These are phyloP conservation scores for Cladosporium velox DNA, from an alignment of 2,329 filamentous ascomycete genomes.

Conservation along the genomic window DNA sequence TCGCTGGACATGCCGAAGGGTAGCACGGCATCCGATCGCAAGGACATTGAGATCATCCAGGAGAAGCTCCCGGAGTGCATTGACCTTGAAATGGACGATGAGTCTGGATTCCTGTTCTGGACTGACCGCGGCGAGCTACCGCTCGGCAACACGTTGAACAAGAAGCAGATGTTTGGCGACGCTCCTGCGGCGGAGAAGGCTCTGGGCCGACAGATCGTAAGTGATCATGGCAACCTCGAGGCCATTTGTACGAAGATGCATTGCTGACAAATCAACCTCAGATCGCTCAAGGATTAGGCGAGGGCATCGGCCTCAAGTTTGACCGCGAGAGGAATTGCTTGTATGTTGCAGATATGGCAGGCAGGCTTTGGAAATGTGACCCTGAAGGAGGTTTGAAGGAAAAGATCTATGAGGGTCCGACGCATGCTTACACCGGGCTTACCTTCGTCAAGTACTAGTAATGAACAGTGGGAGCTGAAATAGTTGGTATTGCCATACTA, in stretches of 20 bases:
- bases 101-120: slow-evolving; percentile 56
- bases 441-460: slow-evolving; percentile 19
- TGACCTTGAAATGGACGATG: slow-evolving; percentile 58
- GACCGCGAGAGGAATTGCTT: slow-evolving; percentile 17
- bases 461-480: not conserved
- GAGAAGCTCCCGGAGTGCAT: slow-evolving; percentile 57
- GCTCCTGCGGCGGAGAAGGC: slow-evolving; percentile 24
- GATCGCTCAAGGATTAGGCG: slow-evolving; percentile 27
- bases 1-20: slow-evolving; percentile 44
- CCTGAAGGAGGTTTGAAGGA: slow-evolving; percentile 20
- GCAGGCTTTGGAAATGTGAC: slow-evolving; percentile 22
- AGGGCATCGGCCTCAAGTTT: slow-evolving; percentile 23
- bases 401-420: slow-evolving; percentile 21
- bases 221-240: not conserved
- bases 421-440: slow-evolving; percentile 22
- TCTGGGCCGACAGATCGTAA: slow-evolving; percentile 23
- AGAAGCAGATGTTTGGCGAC: slow-evolving; percentile 27
- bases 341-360: slow-evolving; percentile 23
- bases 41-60: slow-evolving; percentile 47
- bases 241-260: not conserved
- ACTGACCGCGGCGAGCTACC: slow-evolving; percentile 62
- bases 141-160: slow-evolving; percentile 56
- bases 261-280: slow-evolving; percentile 13
- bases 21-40: slow-evolving; percentile 38
- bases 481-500: not conserved